A percentile compares a stretch with the other conserved stretches of the same genome.
Evolutionary conservation across 148 eudicot species (phyloP).

Genomic region (Pouteria glomerata): DNA sequence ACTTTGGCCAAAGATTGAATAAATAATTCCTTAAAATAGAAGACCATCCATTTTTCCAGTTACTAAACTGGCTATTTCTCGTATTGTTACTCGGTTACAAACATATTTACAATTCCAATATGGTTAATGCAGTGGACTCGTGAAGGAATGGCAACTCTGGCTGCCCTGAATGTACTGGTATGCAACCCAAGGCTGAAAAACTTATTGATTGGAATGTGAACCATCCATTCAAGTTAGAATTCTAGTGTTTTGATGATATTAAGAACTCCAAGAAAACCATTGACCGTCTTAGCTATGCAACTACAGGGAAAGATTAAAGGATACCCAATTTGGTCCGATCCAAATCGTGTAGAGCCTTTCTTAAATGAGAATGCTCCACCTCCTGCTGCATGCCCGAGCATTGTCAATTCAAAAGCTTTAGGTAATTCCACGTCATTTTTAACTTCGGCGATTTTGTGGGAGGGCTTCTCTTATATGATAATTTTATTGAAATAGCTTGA

Average conservation of each 20-base stretch:
- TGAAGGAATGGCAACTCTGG: conserved; percentile 97
- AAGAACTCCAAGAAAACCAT: background rate
- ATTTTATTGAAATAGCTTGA: conserved; percentile 15
- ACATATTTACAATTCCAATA: conserved; percentile 7
- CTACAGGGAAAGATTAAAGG: conserved; percentile 83
- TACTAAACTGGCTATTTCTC: background rate
- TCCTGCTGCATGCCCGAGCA: conserved; percentile 94
- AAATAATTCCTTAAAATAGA: background rate
- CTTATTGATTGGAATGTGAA: background rate
- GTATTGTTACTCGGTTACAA: background rate
- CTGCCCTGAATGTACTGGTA: conserved; percentile 98
- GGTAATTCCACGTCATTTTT: conserved; percentile 27
- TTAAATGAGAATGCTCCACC: conserved; percentile 71
- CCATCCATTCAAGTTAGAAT: background rate
- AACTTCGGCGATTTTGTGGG: background rate
- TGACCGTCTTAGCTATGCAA: background rate
- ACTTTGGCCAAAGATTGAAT: background rate
- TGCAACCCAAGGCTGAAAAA: conserved; percentile 2
- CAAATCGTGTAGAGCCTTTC: conserved; percentile 71
- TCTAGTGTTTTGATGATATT: background rate
- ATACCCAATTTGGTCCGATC: conserved; percentile 78
- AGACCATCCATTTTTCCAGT: background rate
- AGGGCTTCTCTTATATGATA: background rate
- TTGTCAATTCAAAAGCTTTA: conserved; percentile 80
- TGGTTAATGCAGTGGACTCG: conserved; percentile 87